phyloP scores from a whole-genome alignment of 345 rosid genomes.

The Syzygium oleosum region DNA sequence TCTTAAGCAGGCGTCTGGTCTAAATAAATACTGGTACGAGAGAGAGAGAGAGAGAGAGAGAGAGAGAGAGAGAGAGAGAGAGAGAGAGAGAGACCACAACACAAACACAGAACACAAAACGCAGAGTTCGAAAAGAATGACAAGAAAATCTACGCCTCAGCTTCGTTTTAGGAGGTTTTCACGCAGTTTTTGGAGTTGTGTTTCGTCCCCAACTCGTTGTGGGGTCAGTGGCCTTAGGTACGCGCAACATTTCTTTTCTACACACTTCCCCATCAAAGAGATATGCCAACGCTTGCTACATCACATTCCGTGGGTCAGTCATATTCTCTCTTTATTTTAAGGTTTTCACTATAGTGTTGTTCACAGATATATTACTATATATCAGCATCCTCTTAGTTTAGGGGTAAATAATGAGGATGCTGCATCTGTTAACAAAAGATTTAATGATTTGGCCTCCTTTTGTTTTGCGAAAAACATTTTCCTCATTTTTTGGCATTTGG shows the following conservation, averaged over 20 bases:
- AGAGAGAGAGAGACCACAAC: background rate
- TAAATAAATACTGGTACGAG: background rate
- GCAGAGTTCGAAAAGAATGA: constrained; percentile 40
- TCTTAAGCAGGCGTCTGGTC: background rate
- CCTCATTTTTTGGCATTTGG: too few relatives aligned
- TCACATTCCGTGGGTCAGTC: background rate
- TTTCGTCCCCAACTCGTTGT: constrained; percentile 11
- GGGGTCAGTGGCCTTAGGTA: background rate
- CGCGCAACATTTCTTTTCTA: background rate
- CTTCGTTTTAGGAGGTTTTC: constrained; percentile 13
- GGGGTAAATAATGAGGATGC: background rate
- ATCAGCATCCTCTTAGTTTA: background rate
- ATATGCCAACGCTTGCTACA: background rate
- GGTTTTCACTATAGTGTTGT: background rate
- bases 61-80: background rate
- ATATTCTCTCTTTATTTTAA: background rate
- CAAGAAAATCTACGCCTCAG: constrained; percentile 9
- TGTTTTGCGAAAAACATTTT: too few relatives aligned
- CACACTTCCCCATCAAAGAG: background rate
- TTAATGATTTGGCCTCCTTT: background rate
- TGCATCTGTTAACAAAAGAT: background rate
- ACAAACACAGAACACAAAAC: constrained; percentile 51
- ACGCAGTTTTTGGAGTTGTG: constrained; percentile 17
- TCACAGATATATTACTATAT: background rate
- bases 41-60: background rate